Percentiles rank a stretch among this genome's conserved stretches.
Evolutionary conservation across 176 grass and related monocot genomes (phyloP).

Genomic region (Areca catechu): DNA sequence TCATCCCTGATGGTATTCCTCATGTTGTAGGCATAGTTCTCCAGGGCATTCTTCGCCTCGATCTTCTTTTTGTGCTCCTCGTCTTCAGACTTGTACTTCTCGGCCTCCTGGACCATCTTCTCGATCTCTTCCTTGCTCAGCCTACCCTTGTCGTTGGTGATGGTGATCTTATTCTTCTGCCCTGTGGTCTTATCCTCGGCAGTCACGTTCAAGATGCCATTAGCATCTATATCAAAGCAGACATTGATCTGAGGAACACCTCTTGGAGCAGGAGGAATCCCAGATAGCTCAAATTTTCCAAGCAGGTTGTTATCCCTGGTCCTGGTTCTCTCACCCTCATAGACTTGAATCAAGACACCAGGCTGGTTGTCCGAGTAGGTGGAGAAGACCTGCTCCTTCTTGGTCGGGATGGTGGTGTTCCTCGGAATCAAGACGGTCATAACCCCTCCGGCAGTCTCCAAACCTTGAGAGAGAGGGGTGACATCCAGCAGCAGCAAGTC

Average conservation of each 20-base stretch:
- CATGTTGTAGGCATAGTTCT: too few species aligned
- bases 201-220: slow-evolving; percentile 48
- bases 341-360: slow-evolving; percentile 49
- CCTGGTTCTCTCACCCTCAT: slow-evolving; percentile 50
- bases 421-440: slow-evolving; percentile 52
- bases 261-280: slow-evolving; percentile 40
- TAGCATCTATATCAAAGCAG: slow-evolving; percentile 50
- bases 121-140: slow-evolving; percentile 57
- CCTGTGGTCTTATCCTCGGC: slow-evolving; percentile 48
- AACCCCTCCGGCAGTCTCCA: slow-evolving; percentile 38
- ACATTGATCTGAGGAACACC: slow-evolving; percentile 49
- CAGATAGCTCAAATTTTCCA: slow-evolving; percentile 39
- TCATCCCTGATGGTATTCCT: slow-evolving; percentile 16
- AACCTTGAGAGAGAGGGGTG: slow-evolving; percentile 39
- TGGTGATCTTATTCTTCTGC: slow-evolving; percentile 65
- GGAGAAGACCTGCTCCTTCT: slow-evolving; percentile 59
- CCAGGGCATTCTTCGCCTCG: slow-evolving; percentile 33
- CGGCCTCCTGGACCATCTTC: slow-evolving; percentile 57
- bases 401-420: slow-evolving; percentile 56
- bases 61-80: slow-evolving; percentile 64
- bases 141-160: slow-evolving; percentile 53
- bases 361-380: slow-evolving; percentile 53
- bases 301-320: slow-evolving; percentile 63
- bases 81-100: slow-evolving; percentile 59
- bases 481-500: slow-evolving; percentile 47